Percentiles rank a stretch among this genome's conserved stretches.
Evolutionary conservation across 305 asterid species (phyloP).

Genomic region (Fraxinus sp.): DNA sequence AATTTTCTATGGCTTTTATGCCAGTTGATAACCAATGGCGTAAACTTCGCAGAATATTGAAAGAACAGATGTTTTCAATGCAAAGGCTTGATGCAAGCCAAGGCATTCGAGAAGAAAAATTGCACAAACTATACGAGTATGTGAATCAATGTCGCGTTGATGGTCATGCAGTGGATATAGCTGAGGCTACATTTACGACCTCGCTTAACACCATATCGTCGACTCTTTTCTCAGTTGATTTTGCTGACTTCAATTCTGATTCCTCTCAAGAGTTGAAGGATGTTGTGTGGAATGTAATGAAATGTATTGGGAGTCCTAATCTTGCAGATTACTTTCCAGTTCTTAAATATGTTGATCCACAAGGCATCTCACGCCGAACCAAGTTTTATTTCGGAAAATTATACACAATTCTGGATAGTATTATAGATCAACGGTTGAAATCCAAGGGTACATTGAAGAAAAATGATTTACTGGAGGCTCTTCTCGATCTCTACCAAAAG

Average conservation of each 20-base stretch:
- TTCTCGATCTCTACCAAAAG: slow-evolving; percentile 25
- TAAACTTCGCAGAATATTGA: slow-evolving; percentile 33
- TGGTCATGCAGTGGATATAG: slow-evolving; percentile 30
- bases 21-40: slow-evolving; percentile 31
- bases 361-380: slow-evolving; percentile 15
- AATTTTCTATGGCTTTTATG: slow-evolving; percentile 20
- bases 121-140: slow-evolving; percentile 20
- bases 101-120: slow-evolving; percentile 26
- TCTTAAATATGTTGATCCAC: slow-evolving; percentile 18
- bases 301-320: slow-evolving; percentile 17
- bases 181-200: slow-evolving; percentile 37
- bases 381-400: slow-evolving; percentile 11
- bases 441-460: background rate
- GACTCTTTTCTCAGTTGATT: slow-evolving; percentile 34
- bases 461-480: slow-evolving; percentile 33
- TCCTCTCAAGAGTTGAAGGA: slow-evolving; percentile 32
- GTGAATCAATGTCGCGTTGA: slow-evolving; percentile 12
- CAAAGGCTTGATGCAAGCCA: slow-evolving; percentile 28
- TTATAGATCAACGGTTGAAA: slow-evolving; percentile 24
- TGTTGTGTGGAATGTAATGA: slow-evolving; percentile 4
- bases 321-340: slow-evolving; percentile 29
- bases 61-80: slow-evolving; percentile 32
- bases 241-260: slow-evolving; percentile 26
- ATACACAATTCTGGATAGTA: slow-evolving; percentile 25
- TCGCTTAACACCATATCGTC: slow-evolving; percentile 31